phyloP scores from a whole-genome alignment of 345 rosid species.

The Moricandia arvensis region DNA sequence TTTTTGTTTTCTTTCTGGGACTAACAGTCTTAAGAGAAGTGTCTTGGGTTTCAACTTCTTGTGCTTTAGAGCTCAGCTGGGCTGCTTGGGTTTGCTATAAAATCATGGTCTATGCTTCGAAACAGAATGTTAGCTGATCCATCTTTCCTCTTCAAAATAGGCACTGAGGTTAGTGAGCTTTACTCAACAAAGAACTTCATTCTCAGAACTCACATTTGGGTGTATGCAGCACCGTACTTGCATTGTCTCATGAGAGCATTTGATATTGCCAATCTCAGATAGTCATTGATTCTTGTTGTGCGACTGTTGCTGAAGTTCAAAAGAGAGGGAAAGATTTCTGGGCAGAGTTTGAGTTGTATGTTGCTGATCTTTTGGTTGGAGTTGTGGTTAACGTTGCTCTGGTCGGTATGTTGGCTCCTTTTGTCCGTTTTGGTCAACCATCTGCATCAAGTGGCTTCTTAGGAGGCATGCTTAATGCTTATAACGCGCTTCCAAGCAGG shows the following conservation, averaged over 20 bases:
- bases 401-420: constrained; percentile 95
- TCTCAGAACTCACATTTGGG: too few relatives aligned
- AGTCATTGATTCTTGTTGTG: constrained; percentile 87
- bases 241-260: background rate
- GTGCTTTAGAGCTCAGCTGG: constrained; percentile 59
- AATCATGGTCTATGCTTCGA: constrained; percentile 71
- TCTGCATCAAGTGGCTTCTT: constrained; percentile 59
- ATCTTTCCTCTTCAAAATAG: constrained; percentile 90
- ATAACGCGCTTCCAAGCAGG: constrained; percentile 96
- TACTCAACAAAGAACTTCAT: too few relatives aligned
- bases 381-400: constrained; percentile 78
- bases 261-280: constrained; percentile 47
- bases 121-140: constrained; percentile 94
- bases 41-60: background rate
- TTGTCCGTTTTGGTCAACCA: constrained; percentile 73
- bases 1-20: background rate
- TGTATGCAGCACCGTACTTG: background rate
- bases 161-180: constrained; percentile 59
- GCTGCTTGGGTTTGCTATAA: constrained; percentile 62
- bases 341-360: constrained; percentile 92
- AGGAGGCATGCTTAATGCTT: constrained; percentile 66
- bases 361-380: constrained; percentile 88
- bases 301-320: constrained; percentile 92
- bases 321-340: constrained; percentile 91
- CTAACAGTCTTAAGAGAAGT: background rate